phyloP scores from a whole-genome alignment of 768 basidiomycete species.

The Crucibulum laeve region DNA sequence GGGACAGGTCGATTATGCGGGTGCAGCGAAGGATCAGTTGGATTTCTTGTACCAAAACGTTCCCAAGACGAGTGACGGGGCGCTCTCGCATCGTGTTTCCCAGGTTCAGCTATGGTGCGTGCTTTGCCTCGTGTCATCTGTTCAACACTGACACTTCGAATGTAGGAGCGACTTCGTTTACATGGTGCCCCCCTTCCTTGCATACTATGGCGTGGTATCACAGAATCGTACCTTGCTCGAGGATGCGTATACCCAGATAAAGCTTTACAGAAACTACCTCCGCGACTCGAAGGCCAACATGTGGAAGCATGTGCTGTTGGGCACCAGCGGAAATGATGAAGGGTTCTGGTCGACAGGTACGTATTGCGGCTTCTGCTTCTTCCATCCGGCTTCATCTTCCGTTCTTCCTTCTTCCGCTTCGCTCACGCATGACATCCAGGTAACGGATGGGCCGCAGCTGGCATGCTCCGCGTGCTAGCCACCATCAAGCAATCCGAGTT shows the following conservation, averaged over 20 bases:
- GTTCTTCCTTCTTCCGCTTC: not conserved
- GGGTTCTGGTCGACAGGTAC: slow-evolving; percentile 82
- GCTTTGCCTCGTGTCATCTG: not conserved
- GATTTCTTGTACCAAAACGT: slow-evolving; percentile 53
- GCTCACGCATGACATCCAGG: slow-evolving; percentile 32
- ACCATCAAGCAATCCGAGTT: slow-evolving; percentile 67
- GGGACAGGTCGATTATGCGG: slow-evolving; percentile 44
- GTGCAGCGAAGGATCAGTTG: slow-evolving; percentile 64
- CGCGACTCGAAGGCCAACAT: slow-evolving; percentile 48
- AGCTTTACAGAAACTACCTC: slow-evolving; percentile 65
- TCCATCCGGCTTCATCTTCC: not conserved
- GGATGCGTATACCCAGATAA: slow-evolving; percentile 69
- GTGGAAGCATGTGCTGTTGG: slow-evolving; percentile 76
- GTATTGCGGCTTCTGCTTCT: slow-evolving; percentile 7
- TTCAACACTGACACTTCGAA: slow-evolving; percentile 1
- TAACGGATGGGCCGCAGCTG: slow-evolving; percentile 87
- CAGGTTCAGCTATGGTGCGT: slow-evolving; percentile 69
- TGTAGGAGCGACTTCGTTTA: slow-evolving; percentile 75
- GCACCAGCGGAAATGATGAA: slow-evolving; percentile 43
- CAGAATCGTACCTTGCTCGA: slow-evolving; percentile 52
- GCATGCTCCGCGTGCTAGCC: slow-evolving; percentile 78
- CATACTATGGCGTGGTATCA: slow-evolving; percentile 71
- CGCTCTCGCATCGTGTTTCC: slow-evolving; percentile 71
- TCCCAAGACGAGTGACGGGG: slow-evolving; percentile 68
- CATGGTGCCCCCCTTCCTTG: slow-evolving; percentile 86